Evolutionary conservation across 768 basidiomycete genomes (phyloP).

Genomic region (Tulasnella sp.): DNA sequence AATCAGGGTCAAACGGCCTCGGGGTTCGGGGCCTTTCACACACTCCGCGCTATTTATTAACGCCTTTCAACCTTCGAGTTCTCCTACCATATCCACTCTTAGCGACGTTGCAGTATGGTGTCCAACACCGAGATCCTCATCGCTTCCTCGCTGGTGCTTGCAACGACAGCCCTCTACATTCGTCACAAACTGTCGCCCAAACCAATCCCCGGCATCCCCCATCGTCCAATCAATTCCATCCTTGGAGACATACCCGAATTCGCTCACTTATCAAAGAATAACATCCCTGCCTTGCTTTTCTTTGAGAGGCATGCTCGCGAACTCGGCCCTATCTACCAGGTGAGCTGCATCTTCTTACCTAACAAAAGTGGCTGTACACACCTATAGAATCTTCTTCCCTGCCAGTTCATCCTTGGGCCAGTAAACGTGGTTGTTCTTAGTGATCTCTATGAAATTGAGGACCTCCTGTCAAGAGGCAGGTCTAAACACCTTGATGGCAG

Average conservation of each 20-base stretch:
- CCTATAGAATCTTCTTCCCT: not conserved
- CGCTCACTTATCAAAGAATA: not conserved
- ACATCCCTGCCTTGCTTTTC: too few relatives aligned
- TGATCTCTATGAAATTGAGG: conserved; percentile 1
- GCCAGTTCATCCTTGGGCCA: conserved; percentile 6
- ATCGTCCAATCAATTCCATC: not conserved
- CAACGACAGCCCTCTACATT: too few relatives aligned
- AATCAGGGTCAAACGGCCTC: too few relatives aligned
- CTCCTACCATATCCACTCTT: too few relatives aligned
- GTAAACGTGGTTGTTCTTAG: not conserved
- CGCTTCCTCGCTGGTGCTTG: too few relatives aligned
- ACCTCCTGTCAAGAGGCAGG: not conserved
- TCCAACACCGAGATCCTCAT: too few relatives aligned
- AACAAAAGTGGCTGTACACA: not conserved
- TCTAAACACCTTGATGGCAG: conserved; percentile 1
- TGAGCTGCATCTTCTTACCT: not conserved
- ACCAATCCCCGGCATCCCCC: conserved; percentile 3
- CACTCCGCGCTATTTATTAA: too few relatives aligned
- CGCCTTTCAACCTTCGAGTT: too few relatives aligned
- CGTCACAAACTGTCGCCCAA: too few relatives aligned
- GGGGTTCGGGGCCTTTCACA: too few relatives aligned
- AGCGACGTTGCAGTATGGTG: too few relatives aligned
- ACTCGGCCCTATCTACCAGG: conserved; percentile 8
- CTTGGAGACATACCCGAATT: conserved; percentile 4
- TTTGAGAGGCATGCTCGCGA: not conserved